Evolutionary conservation across 192 early-diverging fungal genomes (phyloP).

Genomic region (Diversispora epigaea): DNA sequence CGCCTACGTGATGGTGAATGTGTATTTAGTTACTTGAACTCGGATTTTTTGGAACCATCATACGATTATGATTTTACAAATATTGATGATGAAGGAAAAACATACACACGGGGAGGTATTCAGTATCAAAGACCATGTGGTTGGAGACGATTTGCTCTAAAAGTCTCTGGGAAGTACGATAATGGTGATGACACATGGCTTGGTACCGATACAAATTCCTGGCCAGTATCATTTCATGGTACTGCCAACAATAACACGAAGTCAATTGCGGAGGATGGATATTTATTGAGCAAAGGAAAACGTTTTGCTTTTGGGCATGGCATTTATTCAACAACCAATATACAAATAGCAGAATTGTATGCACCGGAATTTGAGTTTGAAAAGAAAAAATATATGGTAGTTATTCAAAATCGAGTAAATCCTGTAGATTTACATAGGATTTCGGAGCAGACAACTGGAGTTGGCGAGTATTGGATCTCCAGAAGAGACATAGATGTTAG

Average conservation of each 20-base stretch:
- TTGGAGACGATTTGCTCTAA: constrained; percentile 19
- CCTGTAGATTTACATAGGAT: neutral
- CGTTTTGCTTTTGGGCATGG: constrained; percentile 6
- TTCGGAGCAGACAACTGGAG: neutral
- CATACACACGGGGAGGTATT: neutral
- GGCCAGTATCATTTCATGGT: constrained; percentile 27
- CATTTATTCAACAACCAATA: constrained; percentile 19
- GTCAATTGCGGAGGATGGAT: constrained; percentile 3
- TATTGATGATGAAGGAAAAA: neutral
- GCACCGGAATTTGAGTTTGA: constrained; percentile 1
- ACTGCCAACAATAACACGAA: neutral
- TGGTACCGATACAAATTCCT: neutral
- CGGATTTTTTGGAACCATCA: neutral
- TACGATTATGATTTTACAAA: constrained; percentile 16
- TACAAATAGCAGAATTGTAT: neutral
- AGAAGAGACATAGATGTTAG: neutral
- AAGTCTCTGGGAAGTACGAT: constrained; percentile 8
- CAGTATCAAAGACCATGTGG: constrained; percentile 10
- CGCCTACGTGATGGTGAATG: constrained; percentile 58
- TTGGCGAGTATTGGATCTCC: constrained; percentile 27
- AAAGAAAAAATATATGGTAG: neutral
- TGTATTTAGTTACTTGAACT: neutral
- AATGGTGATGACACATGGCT: constrained; percentile 16
- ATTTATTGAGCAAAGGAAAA: constrained; percentile 25
- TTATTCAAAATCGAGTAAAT: constrained; percentile 29